Evolutionary conservation across 73 alveolate genomes (phyloP).

Genomic region (Blepharisma japonicum): DNA sequence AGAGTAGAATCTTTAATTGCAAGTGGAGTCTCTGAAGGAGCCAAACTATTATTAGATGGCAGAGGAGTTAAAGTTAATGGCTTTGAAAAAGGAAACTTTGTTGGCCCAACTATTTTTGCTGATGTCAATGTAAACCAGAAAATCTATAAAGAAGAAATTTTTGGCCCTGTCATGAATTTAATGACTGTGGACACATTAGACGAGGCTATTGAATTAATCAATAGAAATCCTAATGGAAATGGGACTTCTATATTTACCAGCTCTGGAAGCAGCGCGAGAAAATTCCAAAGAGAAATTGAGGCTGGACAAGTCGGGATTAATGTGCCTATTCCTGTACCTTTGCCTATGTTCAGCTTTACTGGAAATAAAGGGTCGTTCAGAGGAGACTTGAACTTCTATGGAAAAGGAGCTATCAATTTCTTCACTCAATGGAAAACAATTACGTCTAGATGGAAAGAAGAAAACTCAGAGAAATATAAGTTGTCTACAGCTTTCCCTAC

Average conservation of each 20-base stretch:
- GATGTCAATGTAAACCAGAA: conserved; percentile 69
- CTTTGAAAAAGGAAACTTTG: conserved; percentile 72
- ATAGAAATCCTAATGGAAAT: conserved; percentile 50
- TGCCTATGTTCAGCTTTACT: conserved; percentile 92
- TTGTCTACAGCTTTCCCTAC: conserved; percentile 67
- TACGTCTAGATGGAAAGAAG: conserved; percentile 60
- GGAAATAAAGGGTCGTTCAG: conserved; percentile 86
- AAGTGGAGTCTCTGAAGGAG: conserved; percentile 85
- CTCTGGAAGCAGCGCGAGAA: conserved; percentile 88
- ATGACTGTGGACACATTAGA: conserved; percentile 75
- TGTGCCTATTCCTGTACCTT: conserved; percentile 92
- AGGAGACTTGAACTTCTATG: conserved; percentile 93
- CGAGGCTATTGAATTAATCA: conserved; percentile 82
- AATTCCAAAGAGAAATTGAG: conserved; percentile 82
- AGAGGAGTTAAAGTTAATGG: conserved; percentile 70
- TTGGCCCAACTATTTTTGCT: conserved; percentile 86
- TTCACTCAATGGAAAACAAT: conserved; percentile 87
- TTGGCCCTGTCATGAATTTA: conserved; percentile 86
- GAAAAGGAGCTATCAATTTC: conserved; percentile 78
- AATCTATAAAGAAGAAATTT: conserved; percentile 78
- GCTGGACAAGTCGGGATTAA: conserved; percentile 92
- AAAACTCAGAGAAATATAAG: conserved; percentile 50
- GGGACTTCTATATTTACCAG: conserved; percentile 89
- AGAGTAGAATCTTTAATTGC: conserved; percentile 57
- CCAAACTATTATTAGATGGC: conserved; percentile 80